phyloP scores from a whole-genome alignment of 805 yeast species.

The Pichia cabralensis region DNA sequence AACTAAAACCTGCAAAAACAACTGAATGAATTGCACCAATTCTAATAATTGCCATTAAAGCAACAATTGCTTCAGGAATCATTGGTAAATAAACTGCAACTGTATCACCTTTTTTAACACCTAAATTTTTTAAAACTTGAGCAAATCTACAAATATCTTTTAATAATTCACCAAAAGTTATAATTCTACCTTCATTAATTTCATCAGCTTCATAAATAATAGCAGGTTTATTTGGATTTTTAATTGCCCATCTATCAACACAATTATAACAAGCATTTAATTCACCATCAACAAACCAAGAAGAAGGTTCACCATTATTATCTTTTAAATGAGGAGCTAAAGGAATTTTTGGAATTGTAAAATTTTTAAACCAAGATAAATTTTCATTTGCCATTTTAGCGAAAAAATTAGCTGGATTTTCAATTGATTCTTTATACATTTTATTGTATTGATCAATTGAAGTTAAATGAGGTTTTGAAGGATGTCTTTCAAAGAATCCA shows the following conservation, averaged over 20 bases:
- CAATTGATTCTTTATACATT: constrained; percentile 45
- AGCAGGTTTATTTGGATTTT: constrained; percentile 63
- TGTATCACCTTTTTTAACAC: constrained; percentile 72
- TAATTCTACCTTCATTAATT: constrained; percentile 47
- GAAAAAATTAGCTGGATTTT: constrained; percentile 44
- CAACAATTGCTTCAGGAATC: constrained; percentile 71
- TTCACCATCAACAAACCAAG: constrained; percentile 77
- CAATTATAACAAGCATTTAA: constrained; percentile 73
- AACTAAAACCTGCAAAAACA: constrained; percentile 76
- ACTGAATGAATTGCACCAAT: constrained; percentile 82
- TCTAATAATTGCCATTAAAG: constrained; percentile 69
- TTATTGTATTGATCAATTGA: constrained; percentile 40
- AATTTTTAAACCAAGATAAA: constrained; percentile 45
- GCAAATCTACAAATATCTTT: constrained; percentile 64
- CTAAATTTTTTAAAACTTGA: constrained; percentile 54
- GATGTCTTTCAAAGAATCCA: constrained; percentile 32
- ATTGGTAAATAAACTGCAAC: constrained; percentile 83
- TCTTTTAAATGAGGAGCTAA: constrained; percentile 32
- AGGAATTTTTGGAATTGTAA: constrained; percentile 38
- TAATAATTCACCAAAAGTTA: constrained; percentile 65
- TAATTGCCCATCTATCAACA: constrained; percentile 73
- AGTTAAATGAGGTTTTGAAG: constrained; percentile 36
- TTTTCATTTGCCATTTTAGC: constrained; percentile 41
- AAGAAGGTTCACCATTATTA: constrained; percentile 39
- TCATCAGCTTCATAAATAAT: constrained; percentile 77